Percentiles rank a stretch among this genome's conserved stretches.
Conservation (phyloP, 2,329 filamentous ascomycete species). For the Cucurbitaria berberidis region DNA sequence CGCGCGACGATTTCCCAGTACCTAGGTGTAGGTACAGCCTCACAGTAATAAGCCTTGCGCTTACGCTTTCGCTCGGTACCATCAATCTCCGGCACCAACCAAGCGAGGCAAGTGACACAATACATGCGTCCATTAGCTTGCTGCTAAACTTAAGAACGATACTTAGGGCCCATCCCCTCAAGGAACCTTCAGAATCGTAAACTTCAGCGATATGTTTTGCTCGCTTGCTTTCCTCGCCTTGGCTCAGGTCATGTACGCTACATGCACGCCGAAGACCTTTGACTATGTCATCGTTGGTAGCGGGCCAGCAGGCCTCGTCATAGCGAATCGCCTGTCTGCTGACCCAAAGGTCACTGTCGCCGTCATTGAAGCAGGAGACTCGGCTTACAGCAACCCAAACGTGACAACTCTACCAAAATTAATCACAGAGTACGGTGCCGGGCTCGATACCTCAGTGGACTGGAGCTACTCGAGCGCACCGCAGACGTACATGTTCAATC, state of each 20-base stretch:
- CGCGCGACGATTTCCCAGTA: too few species aligned
- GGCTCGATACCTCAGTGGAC: conserved; percentile 44
- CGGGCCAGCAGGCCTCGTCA: conserved; percentile 41
- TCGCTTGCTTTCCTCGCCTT: neutral
- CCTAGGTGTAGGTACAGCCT: neutral
- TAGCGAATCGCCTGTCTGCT: conserved; percentile 38
- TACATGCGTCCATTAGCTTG: too few species aligned
- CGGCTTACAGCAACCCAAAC: conserved; percentile 37
- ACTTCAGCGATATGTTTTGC: conserved; percentile 2
- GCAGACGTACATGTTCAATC: conserved; percentile 46
- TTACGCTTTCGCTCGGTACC: neutral
- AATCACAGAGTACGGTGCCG: conserved; percentile 28
- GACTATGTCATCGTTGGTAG: conserved; percentile 46
- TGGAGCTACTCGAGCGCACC: conserved; percentile 50
- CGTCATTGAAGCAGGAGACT: conserved; percentile 44
- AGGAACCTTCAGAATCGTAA: neutral
- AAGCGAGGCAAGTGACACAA: neutral
- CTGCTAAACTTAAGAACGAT: neutral
- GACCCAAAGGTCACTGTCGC: conserved; percentile 31
- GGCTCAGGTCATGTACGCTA: neutral
- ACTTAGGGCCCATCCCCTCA: neutral
- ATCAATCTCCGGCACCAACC: neutral
- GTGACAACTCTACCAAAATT: conserved; percentile 33
- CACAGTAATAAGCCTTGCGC: too few species aligned
- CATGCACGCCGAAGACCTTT: conserved; percentile 23